Percentiles rank a stretch among this genome's conserved stretches.
These are phyloP conservation scores for Venturia aucupariae DNA, from an alignment of 2,329 filamentous ascomycete genomes.

Conservation along the genomic window DNA sequence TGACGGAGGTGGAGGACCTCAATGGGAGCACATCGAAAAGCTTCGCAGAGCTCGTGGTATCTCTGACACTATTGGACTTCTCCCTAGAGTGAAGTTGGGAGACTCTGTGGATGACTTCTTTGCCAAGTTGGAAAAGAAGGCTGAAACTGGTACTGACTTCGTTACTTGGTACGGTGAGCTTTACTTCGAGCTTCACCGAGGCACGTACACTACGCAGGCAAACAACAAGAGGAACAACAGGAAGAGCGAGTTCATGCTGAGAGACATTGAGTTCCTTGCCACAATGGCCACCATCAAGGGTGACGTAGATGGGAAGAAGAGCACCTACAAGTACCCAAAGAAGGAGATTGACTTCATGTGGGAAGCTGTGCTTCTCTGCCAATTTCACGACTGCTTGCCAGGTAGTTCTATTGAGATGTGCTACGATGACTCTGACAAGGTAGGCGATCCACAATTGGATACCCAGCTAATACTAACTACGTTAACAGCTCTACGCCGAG, in stretches of 20 bases:
- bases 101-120: conserved; percentile 93
- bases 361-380: conserved; percentile 83
- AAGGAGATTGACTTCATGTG: conserved; percentile 92
- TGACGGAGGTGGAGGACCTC: conserved; percentile 90
- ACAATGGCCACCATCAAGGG: conserved; percentile 72
- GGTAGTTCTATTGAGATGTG: conserved; percentile 97
- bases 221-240: conserved; percentile 97
- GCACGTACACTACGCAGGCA: conserved; percentile 93
- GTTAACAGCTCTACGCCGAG: conserved; percentile 59
- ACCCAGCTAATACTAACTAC: conserved; percentile 19
- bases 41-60: conserved; percentile 85
- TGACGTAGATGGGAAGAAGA: conserved; percentile 30
- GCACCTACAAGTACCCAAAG: conserved; percentile 77
- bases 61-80: conserved; percentile 71
- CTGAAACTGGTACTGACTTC: conserved; percentile 55
- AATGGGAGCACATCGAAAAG: conserved; percentile 90
- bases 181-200: conserved; percentile 94
- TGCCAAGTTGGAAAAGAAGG: conserved; percentile 71
- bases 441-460: conserved; percentile 19
- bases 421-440: conserved; percentile 86
- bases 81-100: conserved; percentile 84
- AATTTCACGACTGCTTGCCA: conserved; percentile 95
- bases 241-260: conserved; percentile 71
- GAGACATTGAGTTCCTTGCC: conserved; percentile 79
- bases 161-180: conserved; percentile 97